Evolutionary conservation across 2,329 filamentous ascomycete genomes (phyloP), one percentile per base, ranked within the genome.

Genomic region (Colletotrichum sp.): DNA sequence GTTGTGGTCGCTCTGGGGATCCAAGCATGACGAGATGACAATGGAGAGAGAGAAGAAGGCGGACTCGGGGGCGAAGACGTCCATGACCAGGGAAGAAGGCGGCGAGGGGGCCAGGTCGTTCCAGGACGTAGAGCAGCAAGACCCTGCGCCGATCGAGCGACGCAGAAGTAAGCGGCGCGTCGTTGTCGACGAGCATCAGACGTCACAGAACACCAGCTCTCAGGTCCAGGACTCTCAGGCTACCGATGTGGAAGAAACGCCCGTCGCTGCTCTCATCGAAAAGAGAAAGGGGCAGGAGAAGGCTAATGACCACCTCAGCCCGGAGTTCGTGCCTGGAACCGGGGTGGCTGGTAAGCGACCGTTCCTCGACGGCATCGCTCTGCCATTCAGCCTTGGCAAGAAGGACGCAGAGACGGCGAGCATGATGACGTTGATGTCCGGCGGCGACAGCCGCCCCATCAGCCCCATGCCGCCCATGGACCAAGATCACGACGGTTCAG

Each of bases 1-100:
- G 4, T 85, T 98, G 76, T 98, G 96, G 96, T 94, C 92, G 64
- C 87, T 93, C 2, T 97, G 95, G 94, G 95, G 95, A 16, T 96
- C 93, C 59, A 97, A 94, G 81, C 95, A 98, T 80, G 97, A 98
- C 80, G 90, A 96, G 82, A 88, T 88, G 75, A 94, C 93, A 0
- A 88, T 97, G 5, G 85, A 87, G 61, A 85, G 90, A 5, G 90
- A 92, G 80, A 82, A 89, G 66, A 87, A 88, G 76, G 87, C 87
- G 1, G 86, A 87, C n/a, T 54, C 64, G 3, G 65, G 43, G 12
- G 69, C 54, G 8, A 80, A 80, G 7, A 77, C 78, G n/a, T 79
- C 79, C 29, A 78, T 79, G 8, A 84, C 84, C 2, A 84, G 82
- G 6, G 80, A 79, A 3, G 82, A 78, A 4, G 85, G 89, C 43